Conservation (phyloP, 345 rosid genomes). For the Eucalyptus grandis region DNA sequence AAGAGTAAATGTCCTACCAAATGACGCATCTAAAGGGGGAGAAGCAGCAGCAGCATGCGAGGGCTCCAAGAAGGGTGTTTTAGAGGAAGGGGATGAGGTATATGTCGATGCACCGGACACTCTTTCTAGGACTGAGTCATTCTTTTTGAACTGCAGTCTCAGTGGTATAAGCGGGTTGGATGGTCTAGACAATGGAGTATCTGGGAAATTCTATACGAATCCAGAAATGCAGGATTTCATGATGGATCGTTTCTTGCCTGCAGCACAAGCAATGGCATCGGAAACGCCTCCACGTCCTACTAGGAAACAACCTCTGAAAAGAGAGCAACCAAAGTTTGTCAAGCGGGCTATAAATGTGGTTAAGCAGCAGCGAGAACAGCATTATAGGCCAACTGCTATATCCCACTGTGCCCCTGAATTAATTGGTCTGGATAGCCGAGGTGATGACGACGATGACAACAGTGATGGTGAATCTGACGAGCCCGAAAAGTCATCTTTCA, state of each 20-base stretch:
- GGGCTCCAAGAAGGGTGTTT: background rate
- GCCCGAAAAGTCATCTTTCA: conserved; percentile 15
- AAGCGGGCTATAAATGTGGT: conserved; percentile 7
- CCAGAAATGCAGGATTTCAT: conserved; percentile 55
- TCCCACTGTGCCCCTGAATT: conserved; percentile 7
- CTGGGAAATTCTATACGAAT: conserved; percentile 34
- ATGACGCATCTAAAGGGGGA: background rate
- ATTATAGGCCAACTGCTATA: conserved; percentile 10
- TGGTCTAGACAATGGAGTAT: conserved; percentile 21
- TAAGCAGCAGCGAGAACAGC: conserved; percentile 9
- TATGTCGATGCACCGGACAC: background rate
- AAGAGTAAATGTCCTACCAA: background rate
- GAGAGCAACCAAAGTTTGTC: conserved; percentile 14
- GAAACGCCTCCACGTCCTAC: conserved; percentile 40
- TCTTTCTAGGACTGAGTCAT: conserved; percentile 1
- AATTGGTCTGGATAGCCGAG: conserved; percentile 20
- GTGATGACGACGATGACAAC: conserved; percentile 35
- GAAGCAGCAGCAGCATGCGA: background rate
- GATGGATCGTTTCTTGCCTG: conserved; percentile 91
- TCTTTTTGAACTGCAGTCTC: conserved; percentile 4
- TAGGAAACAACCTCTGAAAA: conserved; percentile 31
- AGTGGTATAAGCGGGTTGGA: conserved; percentile 7
- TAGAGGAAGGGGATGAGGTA: background rate
- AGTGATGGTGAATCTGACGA: conserved; percentile 7
- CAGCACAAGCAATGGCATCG: conserved; percentile 79